A percentile compares a stretch with the other conserved stretches of the same genome.
phyloP scores from a whole-genome alignment of 345 rosid genomes.

The Populus euphratica region DNA sequence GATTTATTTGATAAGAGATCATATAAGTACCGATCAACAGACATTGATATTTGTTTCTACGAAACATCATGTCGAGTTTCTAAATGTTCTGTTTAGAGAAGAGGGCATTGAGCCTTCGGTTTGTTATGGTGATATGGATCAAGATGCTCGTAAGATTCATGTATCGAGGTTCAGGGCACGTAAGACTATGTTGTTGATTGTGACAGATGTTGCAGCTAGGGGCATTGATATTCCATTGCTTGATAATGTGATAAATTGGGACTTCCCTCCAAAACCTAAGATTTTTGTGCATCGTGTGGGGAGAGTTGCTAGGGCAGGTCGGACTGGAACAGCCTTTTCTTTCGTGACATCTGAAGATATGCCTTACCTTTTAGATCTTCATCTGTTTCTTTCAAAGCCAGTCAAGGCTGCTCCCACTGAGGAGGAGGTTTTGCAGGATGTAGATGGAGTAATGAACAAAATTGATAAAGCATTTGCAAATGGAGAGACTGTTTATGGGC shows the following conservation, averaged over 20 bases:
- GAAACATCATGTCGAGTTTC: conserved; percentile 94
- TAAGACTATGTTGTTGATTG: conserved; percentile 83
- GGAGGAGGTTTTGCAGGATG: conserved; percentile 80
- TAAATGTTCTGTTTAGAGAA: conserved; percentile 64
- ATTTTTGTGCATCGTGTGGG: conserved; percentile 96
- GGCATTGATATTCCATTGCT: conserved; percentile 97
- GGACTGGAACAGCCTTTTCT: conserved; percentile 85
- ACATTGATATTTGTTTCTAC: conserved; percentile 92
- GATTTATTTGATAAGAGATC: conserved; percentile 77
- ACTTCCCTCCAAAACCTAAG: conserved; percentile 91
- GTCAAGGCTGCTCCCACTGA: conserved; percentile 85
- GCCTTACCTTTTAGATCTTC: conserved; percentile 88
- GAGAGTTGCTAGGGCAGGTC: conserved; percentile 93
- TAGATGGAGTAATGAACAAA: conserved; percentile 65
- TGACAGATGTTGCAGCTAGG: conserved; percentile 95
- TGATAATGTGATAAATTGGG: conserved; percentile 97
- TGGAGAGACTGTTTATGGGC: conserved; percentile 88
- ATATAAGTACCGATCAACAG: conserved; percentile 69
- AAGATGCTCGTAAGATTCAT: conserved; percentile 90
- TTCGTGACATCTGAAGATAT: conserved; percentile 87
- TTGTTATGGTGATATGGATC: conserved; percentile 98
- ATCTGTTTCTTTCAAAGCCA: conserved; percentile 85
- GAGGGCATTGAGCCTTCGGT: conserved; percentile 88
- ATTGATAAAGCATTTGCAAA: conserved; percentile 70
- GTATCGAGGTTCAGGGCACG: conserved; percentile 81